These are phyloP conservation scores for Acarospora socialis DNA, from an alignment of 2,329 filamentous ascomycete species.

Conservation along the genomic window DNA sequence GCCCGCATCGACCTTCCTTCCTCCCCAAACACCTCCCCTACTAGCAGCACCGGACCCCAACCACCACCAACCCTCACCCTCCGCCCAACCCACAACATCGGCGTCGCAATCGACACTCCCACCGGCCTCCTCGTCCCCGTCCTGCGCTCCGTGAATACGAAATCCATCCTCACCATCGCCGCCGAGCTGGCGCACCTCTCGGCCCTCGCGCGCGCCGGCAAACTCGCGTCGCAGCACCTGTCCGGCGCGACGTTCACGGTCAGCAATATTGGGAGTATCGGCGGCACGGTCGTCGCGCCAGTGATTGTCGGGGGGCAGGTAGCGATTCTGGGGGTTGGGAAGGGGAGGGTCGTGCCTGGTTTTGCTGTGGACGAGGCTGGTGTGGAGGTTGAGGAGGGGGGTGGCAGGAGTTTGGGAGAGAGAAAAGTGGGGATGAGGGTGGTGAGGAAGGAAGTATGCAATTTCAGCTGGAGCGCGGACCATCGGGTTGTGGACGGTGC, in stretches of 20 bases:
- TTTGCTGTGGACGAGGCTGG: conserved; percentile 48
- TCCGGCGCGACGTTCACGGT: conserved; percentile 84
- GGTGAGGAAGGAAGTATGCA: conserved; percentile 63
- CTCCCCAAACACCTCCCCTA: conserved; percentile 33
- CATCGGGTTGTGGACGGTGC: conserved; percentile 90
- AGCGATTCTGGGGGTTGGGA: conserved; percentile 78
- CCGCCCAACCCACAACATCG: conserved; percentile 83
- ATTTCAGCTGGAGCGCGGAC: conserved; percentile 94
- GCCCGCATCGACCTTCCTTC: conserved; percentile 54
- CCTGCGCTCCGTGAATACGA: conserved; percentile 64
- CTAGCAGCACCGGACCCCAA: too few relatives aligned
- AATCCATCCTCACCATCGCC: conserved; percentile 66
- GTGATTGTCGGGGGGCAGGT: conserved; percentile 77
- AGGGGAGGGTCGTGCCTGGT: conserved; percentile 64
- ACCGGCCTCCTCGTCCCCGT: conserved; percentile 81
- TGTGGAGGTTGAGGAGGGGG: too few relatives aligned
- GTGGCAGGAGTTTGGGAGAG: too few relatives aligned
- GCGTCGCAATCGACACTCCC: conserved; percentile 89
- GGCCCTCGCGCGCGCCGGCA: conserved; percentile 56
- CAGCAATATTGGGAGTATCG: conserved; percentile 91
- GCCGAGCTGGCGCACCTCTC: conserved; percentile 62
- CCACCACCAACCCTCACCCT: conserved; percentile 67
- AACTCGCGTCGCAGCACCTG: conserved; percentile 61
- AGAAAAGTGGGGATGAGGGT: conserved; percentile 43
- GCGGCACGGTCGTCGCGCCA: conserved; percentile 79